Evolutionary conservation across 73 alveolate genomes (phyloP).

Genomic region (Paramecium biaurelia): DNA sequence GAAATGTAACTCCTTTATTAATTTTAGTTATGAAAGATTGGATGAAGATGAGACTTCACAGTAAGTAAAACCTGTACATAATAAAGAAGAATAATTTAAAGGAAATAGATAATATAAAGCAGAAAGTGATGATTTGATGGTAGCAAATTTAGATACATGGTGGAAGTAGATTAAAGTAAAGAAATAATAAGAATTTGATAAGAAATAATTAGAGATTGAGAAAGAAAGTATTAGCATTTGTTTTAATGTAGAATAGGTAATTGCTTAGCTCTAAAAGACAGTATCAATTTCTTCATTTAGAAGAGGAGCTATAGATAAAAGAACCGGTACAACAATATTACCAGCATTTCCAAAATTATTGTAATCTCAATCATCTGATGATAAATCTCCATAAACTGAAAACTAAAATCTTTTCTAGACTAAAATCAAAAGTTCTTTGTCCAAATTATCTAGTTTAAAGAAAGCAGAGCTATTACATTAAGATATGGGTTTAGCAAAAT

Average conservation of each 20-base stretch:
- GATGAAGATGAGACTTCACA: neutral
- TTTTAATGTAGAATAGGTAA: neutral
- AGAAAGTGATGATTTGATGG: constrained; percentile 26
- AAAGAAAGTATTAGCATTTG: neutral
- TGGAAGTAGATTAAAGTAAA: neutral
- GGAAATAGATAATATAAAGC: neutral
- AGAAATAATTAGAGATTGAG: neutral
- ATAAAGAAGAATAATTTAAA: constrained; percentile 2
- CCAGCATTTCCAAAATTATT: neutral
- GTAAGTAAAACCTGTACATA: neutral
- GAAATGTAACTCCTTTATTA: neutral
- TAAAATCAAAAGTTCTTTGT: neutral
- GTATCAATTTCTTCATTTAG: neutral
- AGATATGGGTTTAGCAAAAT: neutral
- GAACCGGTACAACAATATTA: neutral
- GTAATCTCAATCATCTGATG: neutral
- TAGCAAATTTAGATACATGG: constrained; percentile 28
- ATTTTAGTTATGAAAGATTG: constrained; percentile 5
- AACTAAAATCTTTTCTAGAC: neutral
- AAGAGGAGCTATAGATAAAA: neutral
- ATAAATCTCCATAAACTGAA: neutral
- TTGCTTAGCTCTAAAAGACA: neutral
- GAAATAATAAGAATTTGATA: neutral
- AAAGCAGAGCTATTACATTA: neutral
- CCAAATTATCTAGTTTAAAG: neutral